Conservation (phyloP, 169 alveolate species). For the Cryptosporidium meleagridis region DNA sequence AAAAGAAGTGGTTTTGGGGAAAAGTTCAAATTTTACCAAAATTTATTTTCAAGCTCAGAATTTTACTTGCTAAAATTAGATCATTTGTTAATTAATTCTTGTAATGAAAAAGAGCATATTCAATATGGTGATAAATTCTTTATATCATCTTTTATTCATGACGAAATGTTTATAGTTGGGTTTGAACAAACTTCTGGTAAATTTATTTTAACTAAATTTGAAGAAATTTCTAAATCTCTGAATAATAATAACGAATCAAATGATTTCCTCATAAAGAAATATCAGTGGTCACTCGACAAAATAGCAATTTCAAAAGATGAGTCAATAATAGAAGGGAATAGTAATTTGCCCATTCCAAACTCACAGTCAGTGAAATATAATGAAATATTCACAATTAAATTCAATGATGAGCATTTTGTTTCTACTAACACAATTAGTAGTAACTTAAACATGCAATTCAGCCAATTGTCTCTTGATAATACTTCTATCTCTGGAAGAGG, state of each 20-base stretch:
- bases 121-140: slow-evolving; percentile 45
- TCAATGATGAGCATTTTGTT: not conserved
- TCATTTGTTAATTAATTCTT: not conserved
- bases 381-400: slow-evolving; percentile 28
- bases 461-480: not conserved
- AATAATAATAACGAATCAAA: not conserved
- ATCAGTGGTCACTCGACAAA: slow-evolving; percentile 49
- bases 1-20: not conserved
- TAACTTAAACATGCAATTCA: not conserved
- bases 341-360: slow-evolving; percentile 12
- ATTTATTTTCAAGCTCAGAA: not conserved
- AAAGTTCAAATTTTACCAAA: not conserved
- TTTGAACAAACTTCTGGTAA: not conserved
- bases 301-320: slow-evolving; percentile 23
- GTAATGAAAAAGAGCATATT: not conserved
- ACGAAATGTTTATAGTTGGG: slow-evolving; percentile 17
- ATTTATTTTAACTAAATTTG: slow-evolving; percentile 3
- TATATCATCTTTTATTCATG: not conserved
- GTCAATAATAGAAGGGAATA: not conserved
- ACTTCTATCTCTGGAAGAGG: slow-evolving; percentile 4
- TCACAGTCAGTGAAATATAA: slow-evolving; percentile 26
- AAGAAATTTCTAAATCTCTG: not conserved
- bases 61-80: slow-evolving; percentile 18
- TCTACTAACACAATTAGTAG: not conserved
- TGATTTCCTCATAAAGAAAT: not conserved